These are phyloP conservation scores for Aspergillus sp. DNA, from an alignment of 2,329 filamentous ascomycete species.

Conservation along the genomic window DNA sequence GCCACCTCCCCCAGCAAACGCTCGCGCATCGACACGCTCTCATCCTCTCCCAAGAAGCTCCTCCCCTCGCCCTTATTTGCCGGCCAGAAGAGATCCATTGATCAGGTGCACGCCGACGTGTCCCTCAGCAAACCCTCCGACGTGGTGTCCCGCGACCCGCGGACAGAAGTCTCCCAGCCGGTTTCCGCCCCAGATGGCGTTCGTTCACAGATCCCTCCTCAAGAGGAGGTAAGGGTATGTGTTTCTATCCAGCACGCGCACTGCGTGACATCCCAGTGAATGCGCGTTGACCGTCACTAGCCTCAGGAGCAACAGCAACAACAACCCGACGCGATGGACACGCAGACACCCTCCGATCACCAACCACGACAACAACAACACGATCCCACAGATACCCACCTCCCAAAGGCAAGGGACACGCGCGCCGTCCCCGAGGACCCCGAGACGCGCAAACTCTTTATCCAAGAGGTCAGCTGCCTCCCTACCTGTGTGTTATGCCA, in stretches of 20 bases:
- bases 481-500: neutral
- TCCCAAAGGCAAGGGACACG: constrained; percentile 7
- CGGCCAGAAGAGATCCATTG: constrained; percentile 42
- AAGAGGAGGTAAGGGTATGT: constrained; percentile 20
- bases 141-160: constrained; percentile 4
- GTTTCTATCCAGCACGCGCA: neutral
- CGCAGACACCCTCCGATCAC: constrained; percentile 9
- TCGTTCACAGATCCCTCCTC: constrained; percentile 14
- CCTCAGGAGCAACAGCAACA: constrained; percentile 10
- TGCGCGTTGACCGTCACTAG: neutral
- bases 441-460: constrained; percentile 37
- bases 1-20: constrained; percentile 29
- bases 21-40: constrained; percentile 21
- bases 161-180: neutral
- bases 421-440: constrained; percentile 33
- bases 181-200: constrained; percentile 4
- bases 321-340: constrained; percentile 20
- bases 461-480: constrained; percentile 35
- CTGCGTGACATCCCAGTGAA: neutral
- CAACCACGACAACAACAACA: constrained; percentile 19
- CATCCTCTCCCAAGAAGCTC: constrained; percentile 29
- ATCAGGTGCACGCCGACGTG: constrained; percentile 31
- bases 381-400: constrained; percentile 11
- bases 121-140: constrained; percentile 18
- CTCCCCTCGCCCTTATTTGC: constrained; percentile 34